Conservation (phyloP, 1,284 basidiomycete genomes). For the Tilletia horrida region DNA sequence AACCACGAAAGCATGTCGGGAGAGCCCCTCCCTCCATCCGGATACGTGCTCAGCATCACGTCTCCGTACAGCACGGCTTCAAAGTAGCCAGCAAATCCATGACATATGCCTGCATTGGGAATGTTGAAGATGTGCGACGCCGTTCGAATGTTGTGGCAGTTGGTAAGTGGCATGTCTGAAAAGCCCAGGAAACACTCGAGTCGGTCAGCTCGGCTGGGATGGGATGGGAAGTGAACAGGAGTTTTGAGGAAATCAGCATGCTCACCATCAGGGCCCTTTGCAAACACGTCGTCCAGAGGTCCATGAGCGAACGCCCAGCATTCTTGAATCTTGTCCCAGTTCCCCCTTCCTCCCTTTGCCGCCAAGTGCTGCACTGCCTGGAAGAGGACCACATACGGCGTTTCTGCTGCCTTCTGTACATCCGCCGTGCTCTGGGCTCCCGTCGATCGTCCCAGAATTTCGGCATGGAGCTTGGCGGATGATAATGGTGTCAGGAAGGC, state of each 20-base stretch:
- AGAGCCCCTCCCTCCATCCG: conserved; percentile 72
- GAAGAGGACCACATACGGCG: conserved; percentile 98
- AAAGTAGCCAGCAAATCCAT: conserved; percentile 97
- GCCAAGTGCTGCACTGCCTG: conserved; percentile 65
- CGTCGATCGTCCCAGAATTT: conserved; percentile 19
- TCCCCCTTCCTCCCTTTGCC: conserved; percentile 60
- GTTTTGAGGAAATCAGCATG: neutral
- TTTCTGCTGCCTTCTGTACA: conserved; percentile 67
- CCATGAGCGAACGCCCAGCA: conserved; percentile 95
- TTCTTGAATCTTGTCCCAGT: conserved; percentile 78
- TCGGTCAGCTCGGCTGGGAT: neutral
- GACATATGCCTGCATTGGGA: conserved; percentile 87
- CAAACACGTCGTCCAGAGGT: conserved; percentile 26
- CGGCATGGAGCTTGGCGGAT: conserved; percentile 81
- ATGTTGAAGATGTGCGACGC: conserved; percentile 72
- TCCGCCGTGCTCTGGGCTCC: neutral
- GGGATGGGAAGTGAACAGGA: neutral
- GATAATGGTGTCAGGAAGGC: conserved; percentile 90
- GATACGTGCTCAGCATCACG: conserved; percentile 88
- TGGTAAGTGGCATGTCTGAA: conserved; percentile 55
- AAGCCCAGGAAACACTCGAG: neutral
- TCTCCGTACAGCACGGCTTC: conserved; percentile 87
- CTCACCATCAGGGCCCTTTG: conserved; percentile 15
- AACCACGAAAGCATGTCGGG: conserved; percentile 98
- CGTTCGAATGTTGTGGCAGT: conserved; percentile 57